These are phyloP conservation scores for Aspergillus puulaauensis DNA, from an alignment of 2,329 filamentous ascomycete genomes.

Conservation along the genomic window DNA sequence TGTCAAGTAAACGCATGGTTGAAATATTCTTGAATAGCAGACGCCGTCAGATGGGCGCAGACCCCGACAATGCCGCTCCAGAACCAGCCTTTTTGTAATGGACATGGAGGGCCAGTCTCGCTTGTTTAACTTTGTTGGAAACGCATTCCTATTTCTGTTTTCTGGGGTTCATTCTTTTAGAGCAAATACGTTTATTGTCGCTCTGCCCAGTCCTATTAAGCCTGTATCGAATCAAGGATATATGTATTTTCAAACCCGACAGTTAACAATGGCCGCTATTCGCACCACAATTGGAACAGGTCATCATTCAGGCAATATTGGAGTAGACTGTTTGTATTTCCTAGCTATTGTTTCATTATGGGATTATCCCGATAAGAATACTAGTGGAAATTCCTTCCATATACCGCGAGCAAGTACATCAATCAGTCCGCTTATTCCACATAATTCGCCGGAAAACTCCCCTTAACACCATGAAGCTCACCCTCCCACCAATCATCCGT, in stretches of 20 bases:
- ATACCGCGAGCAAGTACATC: background rate
- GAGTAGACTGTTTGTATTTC: background rate
- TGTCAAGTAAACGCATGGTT: constrained; percentile 39
- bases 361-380: background rate
- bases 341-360: background rate
- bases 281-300: background rate
- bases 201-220: background rate
- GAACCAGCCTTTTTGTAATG: constrained; percentile 29
- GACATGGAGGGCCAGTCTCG: background rate
- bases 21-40: constrained; percentile 38
- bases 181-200: background rate
- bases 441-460: constrained; percentile 83
- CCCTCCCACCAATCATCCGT: constrained; percentile 89
- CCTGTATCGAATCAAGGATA: background rate
- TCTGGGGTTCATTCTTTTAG: constrained; percentile 1
- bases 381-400: background rate
- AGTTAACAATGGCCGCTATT: background rate
- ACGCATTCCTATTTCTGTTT: background rate
- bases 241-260: background rate
- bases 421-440: constrained; percentile 47
- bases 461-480: constrained; percentile 66
- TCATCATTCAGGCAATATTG: background rate
- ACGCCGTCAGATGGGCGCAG: constrained; percentile 23
- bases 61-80: constrained; percentile 16
- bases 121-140: background rate